A percentile compares a stretch with the other conserved stretches of the same genome.
Evolutionary conservation across 371 early-diverging fungal species (phyloP).

Genomic region (Synchytrium microbalum): DNA sequence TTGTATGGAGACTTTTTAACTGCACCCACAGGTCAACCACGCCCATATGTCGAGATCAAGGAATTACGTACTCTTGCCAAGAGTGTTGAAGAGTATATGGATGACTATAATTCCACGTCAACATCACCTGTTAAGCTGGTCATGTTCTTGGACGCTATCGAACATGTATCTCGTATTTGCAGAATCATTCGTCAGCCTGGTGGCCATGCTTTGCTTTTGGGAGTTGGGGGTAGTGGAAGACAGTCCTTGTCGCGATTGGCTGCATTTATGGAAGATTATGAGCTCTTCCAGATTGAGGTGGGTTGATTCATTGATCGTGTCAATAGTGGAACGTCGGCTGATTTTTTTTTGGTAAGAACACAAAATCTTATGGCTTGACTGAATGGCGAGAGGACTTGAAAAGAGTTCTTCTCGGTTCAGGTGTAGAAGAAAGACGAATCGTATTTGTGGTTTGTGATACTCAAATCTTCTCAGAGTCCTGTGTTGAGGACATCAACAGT

Average conservation of each 20-base stretch:
- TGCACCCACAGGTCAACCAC: conserved; percentile 41
- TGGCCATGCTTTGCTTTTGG: conserved; percentile 48
- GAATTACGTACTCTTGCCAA: conserved; percentile 45
- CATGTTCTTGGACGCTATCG: conserved; percentile 53
- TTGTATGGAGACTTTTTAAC: conserved; percentile 50
- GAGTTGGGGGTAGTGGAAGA: conserved; percentile 53
- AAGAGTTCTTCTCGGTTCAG: conserved; percentile 41
- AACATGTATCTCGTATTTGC: conserved; percentile 49
- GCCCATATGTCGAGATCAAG: conserved; percentile 42
- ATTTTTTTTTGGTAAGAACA: too few species aligned
- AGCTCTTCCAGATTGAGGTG: conserved; percentile 46
- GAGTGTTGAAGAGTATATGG: conserved; percentile 47
- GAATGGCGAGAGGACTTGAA: conserved; percentile 56
- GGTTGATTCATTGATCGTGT: too few species aligned
- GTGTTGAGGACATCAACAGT: conserved; percentile 52
- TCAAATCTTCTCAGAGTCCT: conserved; percentile 46
- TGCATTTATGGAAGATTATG: conserved; percentile 51
- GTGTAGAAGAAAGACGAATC: conserved; percentile 43
- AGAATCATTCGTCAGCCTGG: conserved; percentile 48
- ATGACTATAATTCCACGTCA: conserved; percentile 48
- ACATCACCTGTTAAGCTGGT: conserved; percentile 50
- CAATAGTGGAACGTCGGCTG: too few species aligned
- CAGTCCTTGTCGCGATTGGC: conserved; percentile 46
- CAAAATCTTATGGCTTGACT: conserved; percentile 49
- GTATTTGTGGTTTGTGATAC: conserved; percentile 51